A percentile compares a stretch with the other conserved stretches of the same genome.
Evolutionary conservation across 768 basidiomycete genomes (phyloP).

Genomic region (Termitomyces bulborhizus): DNA sequence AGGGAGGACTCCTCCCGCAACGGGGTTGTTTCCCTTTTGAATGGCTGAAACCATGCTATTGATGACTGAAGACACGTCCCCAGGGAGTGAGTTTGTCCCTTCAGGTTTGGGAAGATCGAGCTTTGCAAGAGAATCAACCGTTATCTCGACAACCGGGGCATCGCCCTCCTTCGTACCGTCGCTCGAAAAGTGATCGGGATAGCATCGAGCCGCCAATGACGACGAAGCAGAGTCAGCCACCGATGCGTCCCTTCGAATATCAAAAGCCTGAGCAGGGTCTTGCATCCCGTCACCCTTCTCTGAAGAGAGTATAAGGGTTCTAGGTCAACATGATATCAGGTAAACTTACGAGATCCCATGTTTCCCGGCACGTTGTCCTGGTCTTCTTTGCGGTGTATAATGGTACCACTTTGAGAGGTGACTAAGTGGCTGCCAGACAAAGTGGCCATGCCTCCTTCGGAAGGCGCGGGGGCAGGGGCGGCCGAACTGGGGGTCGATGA

Average conservation of each 20-base stretch:
- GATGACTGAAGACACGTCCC: too few relatives aligned
- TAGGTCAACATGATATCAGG: neutral
- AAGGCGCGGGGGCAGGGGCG: conserved; percentile 32
- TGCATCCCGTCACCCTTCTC: neutral
- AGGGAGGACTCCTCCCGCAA: too few relatives aligned
- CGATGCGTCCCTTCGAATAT: too few relatives aligned
- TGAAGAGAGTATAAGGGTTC: neutral
- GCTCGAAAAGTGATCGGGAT: conserved; percentile 7
- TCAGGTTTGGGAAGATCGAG: too few relatives aligned
- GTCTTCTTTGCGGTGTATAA: conserved; percentile 7
- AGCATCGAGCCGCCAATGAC: neutral
- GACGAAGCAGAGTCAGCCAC: neutral
- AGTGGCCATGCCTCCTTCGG: conserved; percentile 19
- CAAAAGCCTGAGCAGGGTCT: too few relatives aligned
- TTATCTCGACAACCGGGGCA: too few relatives aligned
- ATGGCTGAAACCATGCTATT: too few relatives aligned
- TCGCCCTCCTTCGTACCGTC: too few relatives aligned
- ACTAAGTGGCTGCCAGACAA: conserved; percentile 19
- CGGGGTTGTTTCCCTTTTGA: too few relatives aligned
- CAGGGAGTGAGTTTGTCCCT: too few relatives aligned
- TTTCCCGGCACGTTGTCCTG: conserved; percentile 1
- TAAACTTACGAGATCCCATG: neutral
- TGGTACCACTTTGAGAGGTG: conserved; percentile 11
- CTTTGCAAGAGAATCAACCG: too few relatives aligned
- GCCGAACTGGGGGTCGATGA: conserved; percentile 41